A percentile compares a stretch with the other conserved stretches of the same genome.
phyloP scores from a whole-genome alignment of 2,329 filamentous ascomycete species.

The Atkinsonella hypoxylon region DNA sequence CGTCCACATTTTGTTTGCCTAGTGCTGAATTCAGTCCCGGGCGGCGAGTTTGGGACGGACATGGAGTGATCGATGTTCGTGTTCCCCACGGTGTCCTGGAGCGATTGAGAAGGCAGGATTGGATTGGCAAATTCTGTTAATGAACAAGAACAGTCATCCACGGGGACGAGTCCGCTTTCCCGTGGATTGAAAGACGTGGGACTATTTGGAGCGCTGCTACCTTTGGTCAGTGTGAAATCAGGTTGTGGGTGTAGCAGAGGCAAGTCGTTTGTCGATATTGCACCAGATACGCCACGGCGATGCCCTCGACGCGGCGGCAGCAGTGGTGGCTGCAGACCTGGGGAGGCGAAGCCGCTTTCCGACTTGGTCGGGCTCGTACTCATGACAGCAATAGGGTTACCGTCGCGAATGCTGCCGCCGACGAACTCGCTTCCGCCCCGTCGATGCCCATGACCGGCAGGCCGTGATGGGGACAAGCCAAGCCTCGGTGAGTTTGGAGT shows the following conservation, averaged over 20 bases:
- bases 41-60: constrained; percentile 6
- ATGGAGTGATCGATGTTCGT: constrained; percentile 3
- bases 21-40: constrained; percentile 8
- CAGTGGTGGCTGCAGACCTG: constrained; percentile 33
- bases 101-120: background rate
- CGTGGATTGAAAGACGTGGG: constrained; percentile 34
- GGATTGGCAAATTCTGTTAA: constrained; percentile 7
- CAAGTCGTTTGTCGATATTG: constrained; percentile 76
- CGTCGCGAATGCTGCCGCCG: constrained; percentile 53
- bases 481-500: constrained; percentile 39
- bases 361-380: constrained; percentile 59
- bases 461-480: constrained; percentile 43
- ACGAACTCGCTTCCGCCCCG: constrained; percentile 81
- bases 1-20: constrained; percentile 29
- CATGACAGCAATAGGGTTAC: constrained; percentile 47
- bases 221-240: constrained; percentile 36
- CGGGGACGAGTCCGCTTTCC: constrained; percentile 14
- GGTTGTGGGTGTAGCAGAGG: constrained; percentile 53
- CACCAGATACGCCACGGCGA: constrained; percentile 57
- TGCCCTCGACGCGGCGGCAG: constrained; percentile 49
- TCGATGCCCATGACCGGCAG: constrained; percentile 59
- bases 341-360: constrained; percentile 44
- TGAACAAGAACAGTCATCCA: constrained; percentile 5
- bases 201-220: constrained; percentile 54
- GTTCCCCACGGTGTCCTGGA: background rate